Percentiles rank a stretch among this genome's conserved stretches.
Conservation (phyloP, 2,329 filamentous ascomycete genomes). For the Capronia epimyces region DNA sequence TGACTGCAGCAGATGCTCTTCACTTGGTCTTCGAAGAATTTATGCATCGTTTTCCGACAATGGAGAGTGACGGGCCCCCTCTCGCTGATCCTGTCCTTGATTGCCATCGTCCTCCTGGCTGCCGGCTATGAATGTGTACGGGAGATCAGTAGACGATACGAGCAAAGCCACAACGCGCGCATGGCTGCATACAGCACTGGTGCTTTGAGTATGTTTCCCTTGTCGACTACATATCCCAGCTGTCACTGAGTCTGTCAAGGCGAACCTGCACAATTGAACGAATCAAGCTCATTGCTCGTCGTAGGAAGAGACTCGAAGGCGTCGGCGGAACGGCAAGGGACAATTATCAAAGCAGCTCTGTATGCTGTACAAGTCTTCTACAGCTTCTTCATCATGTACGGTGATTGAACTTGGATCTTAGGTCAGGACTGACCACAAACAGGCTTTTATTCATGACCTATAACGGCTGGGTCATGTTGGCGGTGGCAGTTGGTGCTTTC, state of each 20-base stretch:
- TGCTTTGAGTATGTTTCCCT: constrained; percentile 26
- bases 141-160: constrained; percentile 69
- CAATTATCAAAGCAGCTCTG: constrained; percentile 71
- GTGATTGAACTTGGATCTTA: not conserved
- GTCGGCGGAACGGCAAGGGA: constrained; percentile 60
- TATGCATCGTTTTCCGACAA: constrained; percentile 90
- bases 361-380: constrained; percentile 97
- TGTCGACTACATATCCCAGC: constrained; percentile 2
- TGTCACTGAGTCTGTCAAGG: constrained; percentile 27
- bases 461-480: constrained; percentile 95
- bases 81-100: constrained; percentile 73
- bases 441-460: constrained; percentile 99
- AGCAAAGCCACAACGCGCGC: constrained; percentile 50
- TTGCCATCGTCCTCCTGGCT: constrained; percentile 73
- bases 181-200: constrained; percentile 24
- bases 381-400: constrained; percentile 96
- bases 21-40: constrained; percentile 87
- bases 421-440: constrained; percentile 1
- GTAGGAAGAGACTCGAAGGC: constrained; percentile 65
- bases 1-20: constrained; percentile 74
- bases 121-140: constrained; percentile 92
- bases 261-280: constrained; percentile 28
- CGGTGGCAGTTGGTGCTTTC: constrained; percentile 82
- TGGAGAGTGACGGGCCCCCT: constrained; percentile 76
- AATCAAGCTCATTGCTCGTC: constrained; percentile 64